Base-by-base conservation (phyloP, 2,329 filamentous ascomycete species). In the Didymella sp. region DNA sequence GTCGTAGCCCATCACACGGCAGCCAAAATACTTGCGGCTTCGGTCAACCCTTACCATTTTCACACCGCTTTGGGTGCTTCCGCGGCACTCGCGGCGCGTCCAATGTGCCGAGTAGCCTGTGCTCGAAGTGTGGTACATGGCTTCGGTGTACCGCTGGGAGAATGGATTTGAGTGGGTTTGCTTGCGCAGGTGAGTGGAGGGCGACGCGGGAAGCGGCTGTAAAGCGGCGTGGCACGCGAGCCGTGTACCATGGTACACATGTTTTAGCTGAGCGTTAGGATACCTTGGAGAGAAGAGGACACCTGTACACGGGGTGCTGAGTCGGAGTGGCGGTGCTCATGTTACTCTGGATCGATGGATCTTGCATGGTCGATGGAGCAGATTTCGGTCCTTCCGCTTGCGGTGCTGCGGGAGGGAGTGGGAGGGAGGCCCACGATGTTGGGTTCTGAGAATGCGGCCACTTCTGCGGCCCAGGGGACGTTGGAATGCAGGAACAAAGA, bases 211-310 rank as follows among this genome's bases (percentile, higher is more conserved):
- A 41, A 40, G 46, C 53, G 53, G 53, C 40, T 46, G 53, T 51
- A 56, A 56, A 56, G 53, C 53, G 53, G 53, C 53, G 47, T 43
- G 46, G 42, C 47, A 47, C 53, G 47, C 37, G 47, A 56, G 47
- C 28, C 33, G 28, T 24, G 47, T 47, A 46, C 53, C 53, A 51
- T 56, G 42, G 53, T 56, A 56, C 53, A 35, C 42, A 19, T 31
- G 47, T 51, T 43, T 56, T 56, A 51, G 53, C 38, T 55, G 52
- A 40, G 45, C 44, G 15, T n/a, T 27, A 19, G 28, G 38, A 24
- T n/a, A 31, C 24, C 9, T 25, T 27, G 19, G 42, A 17, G 31
- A 19, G 19, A 43, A 37, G 45, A 55, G 13, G 24, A 45, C 22
- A 25, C 22, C 51, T 47, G 43, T 35, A 35, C 37, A 54, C 35